These are phyloP conservation scores for Saccharomyces eubayanus DNA, from an alignment of 805 yeast species.

Conservation along the genomic window DNA sequence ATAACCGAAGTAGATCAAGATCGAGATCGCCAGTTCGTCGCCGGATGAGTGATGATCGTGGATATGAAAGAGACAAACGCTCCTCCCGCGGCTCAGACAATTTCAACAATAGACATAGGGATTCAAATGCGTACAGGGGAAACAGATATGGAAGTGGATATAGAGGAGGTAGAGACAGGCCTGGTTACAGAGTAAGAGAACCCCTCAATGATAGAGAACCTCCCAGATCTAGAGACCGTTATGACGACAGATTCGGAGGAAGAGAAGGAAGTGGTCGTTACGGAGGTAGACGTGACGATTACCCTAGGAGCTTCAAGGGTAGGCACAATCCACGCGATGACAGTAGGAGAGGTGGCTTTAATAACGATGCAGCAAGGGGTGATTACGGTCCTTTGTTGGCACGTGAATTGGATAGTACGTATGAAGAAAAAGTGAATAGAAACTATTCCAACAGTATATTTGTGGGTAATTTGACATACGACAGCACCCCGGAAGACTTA, in stretches of 20 bases:
- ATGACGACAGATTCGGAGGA: slow-evolving; percentile 7
- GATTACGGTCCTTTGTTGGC: slow-evolving; percentile 22
- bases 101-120: slow-evolving; percentile 18
- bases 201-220: not conserved
- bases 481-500: slow-evolving; percentile 50
- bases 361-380: slow-evolving; percentile 9
- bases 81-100: slow-evolving; percentile 2
- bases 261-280: slow-evolving; percentile 13
- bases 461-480: slow-evolving; percentile 66
- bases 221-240: not conserved
- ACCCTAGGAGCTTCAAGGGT: not conserved
- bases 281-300: slow-evolving; percentile 12
- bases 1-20: slow-evolving; percentile 17
- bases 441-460: slow-evolving; percentile 63
- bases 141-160: slow-evolving; percentile 28
- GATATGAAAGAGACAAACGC: slow-evolving; percentile 3
- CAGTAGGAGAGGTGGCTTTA: slow-evolving; percentile 8
- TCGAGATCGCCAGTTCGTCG: slow-evolving; percentile 16
- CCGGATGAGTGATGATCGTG: slow-evolving; percentile 2
- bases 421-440: slow-evolving; percentile 39
- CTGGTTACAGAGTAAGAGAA: slow-evolving; percentile 1
- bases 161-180: slow-evolving; percentile 13
- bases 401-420: slow-evolving; percentile 21
- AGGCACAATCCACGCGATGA: slow-evolving; percentile 3
- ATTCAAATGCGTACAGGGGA: slow-evolving; percentile 19